Evolutionary conservation across 257 asterid species (phyloP).

Genomic region (Penstemon barbatus): DNA sequence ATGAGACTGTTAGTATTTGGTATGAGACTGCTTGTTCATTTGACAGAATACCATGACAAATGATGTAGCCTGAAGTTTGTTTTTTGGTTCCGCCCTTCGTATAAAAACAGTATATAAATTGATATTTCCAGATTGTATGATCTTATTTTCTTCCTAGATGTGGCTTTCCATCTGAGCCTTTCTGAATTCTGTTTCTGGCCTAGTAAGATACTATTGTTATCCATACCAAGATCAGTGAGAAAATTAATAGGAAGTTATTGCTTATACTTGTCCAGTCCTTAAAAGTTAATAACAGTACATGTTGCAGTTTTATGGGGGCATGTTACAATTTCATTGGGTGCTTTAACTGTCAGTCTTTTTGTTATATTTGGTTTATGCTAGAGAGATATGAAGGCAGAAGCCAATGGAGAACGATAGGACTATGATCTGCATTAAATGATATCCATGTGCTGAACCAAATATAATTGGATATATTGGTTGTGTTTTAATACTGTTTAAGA

Average conservation of each 20-base stretch:
- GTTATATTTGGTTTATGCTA: too few species aligned
- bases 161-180: background rate
- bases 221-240: background rate
- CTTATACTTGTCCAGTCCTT: background rate
- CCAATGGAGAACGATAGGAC: too few species aligned
- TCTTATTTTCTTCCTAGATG: background rate
- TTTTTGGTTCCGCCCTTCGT: background rate
- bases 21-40: constrained; percentile 6
- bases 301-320: background rate
- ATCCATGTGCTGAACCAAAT: background rate
- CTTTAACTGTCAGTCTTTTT: background rate
- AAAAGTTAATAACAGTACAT: background rate
- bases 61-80: constrained; percentile 1
- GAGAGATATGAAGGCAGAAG: too few species aligned
- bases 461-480: background rate
- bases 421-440: background rate
- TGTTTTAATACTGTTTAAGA: too few species aligned
- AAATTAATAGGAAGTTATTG: background rate
- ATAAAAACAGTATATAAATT: constrained; percentile 13
- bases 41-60: background rate
- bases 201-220: background rate
- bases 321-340: background rate
- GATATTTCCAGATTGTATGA: constrained; percentile 5
- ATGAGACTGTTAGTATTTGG: background rate
- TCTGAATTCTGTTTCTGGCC: background rate